These are phyloP conservation scores for Catunica adiposa DNA, from an alignment of 2,329 filamentous ascomycete species.

Conservation along the genomic window DNA sequence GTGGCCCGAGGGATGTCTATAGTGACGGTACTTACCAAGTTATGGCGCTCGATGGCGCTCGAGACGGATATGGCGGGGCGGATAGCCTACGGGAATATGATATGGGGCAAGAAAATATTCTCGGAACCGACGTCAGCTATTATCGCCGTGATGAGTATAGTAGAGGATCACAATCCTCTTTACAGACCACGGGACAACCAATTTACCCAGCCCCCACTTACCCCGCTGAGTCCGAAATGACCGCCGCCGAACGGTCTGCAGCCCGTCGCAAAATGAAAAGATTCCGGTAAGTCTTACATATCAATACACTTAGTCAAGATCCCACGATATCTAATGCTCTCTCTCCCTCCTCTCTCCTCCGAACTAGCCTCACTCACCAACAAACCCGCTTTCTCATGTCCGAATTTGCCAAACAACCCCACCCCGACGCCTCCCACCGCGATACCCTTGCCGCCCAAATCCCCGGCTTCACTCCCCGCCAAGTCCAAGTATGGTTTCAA, in stretches of 20 bases:
- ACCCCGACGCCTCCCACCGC: constrained; percentile 80
- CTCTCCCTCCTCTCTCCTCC: no score
- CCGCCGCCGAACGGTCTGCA: constrained; percentile 25
- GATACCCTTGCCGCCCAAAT: constrained; percentile 80
- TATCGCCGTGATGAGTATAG: not conserved
- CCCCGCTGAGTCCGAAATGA: not conserved
- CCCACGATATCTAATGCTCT: no score
- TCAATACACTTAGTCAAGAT: not conserved
- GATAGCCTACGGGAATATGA: not conserved
- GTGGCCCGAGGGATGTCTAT: not conserved
- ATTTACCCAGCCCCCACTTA: not conserved
- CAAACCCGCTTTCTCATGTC: constrained; percentile 97
- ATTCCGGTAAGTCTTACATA: constrained; percentile 43
- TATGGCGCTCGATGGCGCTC: not conserved
- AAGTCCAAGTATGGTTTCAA: constrained; percentile 98
- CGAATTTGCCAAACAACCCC: constrained; percentile 86
- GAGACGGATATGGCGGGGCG: not conserved
- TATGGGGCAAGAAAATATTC: not conserved
- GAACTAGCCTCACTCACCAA: constrained; percentile 67
- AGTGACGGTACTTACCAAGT: not conserved
- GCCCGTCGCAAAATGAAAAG: constrained; percentile 57
- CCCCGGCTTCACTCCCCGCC: constrained; percentile 73
- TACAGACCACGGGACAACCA: no score
- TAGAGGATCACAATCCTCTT: no score
- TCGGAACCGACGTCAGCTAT: not conserved